These are phyloP conservation scores for Penicillium sp. DNA, from an alignment of 2,329 filamentous ascomycete genomes.

Conservation along the genomic window DNA sequence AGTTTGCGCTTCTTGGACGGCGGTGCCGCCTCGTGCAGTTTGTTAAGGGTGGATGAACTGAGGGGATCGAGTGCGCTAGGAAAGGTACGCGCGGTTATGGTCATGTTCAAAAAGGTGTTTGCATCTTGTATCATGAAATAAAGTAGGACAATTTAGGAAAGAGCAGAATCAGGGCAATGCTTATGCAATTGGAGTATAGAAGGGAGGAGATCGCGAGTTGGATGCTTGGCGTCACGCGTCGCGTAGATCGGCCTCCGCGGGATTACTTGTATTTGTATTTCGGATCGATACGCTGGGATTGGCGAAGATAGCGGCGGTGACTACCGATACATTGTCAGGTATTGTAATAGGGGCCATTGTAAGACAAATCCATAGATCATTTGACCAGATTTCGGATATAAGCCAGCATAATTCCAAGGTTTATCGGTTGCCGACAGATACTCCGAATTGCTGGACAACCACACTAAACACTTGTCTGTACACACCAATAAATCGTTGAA, in stretches of 20 bases:
- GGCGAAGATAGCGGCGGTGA: too few relatives aligned
- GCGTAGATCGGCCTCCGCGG: neutral
- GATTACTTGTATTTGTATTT: too few relatives aligned
- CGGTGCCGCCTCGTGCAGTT: conserved; percentile 23
- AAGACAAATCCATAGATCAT: conserved; percentile 29
- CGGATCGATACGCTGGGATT: too few relatives aligned
- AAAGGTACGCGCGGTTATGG: conserved; percentile 36
- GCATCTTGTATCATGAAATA: conserved; percentile 18
- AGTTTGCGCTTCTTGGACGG: conserved; percentile 36
- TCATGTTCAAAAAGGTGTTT: conserved; percentile 23
- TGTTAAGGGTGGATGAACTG: conserved; percentile 32
- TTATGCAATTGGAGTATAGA: conserved; percentile 11
- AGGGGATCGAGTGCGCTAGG: conserved; percentile 33
- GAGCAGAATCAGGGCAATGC: conserved; percentile 1
- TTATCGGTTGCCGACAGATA: too few relatives aligned
- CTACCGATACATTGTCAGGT: too few relatives aligned
- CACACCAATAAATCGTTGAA: conserved; percentile 7
- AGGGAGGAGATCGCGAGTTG: conserved; percentile 12
- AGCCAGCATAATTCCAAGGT: neutral
- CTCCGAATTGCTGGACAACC: too few relatives aligned
- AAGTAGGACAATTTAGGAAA: neutral
- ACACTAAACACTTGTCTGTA: neutral
- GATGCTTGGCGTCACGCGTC: conserved; percentile 25
- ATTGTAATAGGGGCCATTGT: too few relatives aligned
- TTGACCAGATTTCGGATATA: neutral